A percentile compares a stretch with the other conserved stretches of the same genome.
Conservation (phyloP, 768 basidiomycete species). For the Tricholoma flavovirens region DNA sequence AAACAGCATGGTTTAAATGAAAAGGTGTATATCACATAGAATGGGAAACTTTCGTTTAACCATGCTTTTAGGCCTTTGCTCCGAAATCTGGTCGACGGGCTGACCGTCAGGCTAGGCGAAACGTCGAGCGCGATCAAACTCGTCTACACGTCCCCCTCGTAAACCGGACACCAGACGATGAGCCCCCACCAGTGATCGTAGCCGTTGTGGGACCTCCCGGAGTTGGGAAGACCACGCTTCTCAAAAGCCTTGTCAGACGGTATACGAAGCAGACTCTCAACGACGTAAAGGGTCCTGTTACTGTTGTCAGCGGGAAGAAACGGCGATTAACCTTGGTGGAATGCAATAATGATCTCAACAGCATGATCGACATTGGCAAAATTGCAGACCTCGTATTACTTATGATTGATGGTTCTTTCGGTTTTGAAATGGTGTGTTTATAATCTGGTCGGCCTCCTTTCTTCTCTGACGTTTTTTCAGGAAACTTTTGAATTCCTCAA, state of each 20-base stretch:
- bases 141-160: conserved; percentile 94
- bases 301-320: conserved; percentile 90
- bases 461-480: conserved; percentile 33
- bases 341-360: conserved; percentile 95
- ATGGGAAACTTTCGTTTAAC: background rate
- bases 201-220: conserved; percentile 96
- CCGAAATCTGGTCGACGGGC: conserved; percentile 87
- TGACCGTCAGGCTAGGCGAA: conserved; percentile 83
- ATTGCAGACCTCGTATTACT: conserved; percentile 93
- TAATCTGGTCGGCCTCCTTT: background rate
- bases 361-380: conserved; percentile 98
- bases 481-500: conserved; percentile 99
- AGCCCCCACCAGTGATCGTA: conserved; percentile 90
- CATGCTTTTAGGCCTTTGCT: conserved; percentile 70
- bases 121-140: conserved; percentile 90
- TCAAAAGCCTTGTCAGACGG: conserved; percentile 85
- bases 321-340: conserved; percentile 93
- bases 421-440: conserved; percentile 92
- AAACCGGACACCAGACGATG: conserved; percentile 86
- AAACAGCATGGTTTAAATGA: conserved; percentile 82
- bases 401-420: conserved; percentile 97
- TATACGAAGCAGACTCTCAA: conserved; percentile 92
- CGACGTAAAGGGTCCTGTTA: conserved; percentile 90
- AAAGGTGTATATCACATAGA: conserved; percentile 49
- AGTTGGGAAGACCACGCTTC: conserved; percentile 92